A percentile compares a stretch with the other conserved stretches of the same genome.
These are phyloP conservation scores for Mycosphaerelloides madeirae DNA, from an alignment of 2,329 filamentous ascomycete genomes.

Conservation along the genomic window DNA sequence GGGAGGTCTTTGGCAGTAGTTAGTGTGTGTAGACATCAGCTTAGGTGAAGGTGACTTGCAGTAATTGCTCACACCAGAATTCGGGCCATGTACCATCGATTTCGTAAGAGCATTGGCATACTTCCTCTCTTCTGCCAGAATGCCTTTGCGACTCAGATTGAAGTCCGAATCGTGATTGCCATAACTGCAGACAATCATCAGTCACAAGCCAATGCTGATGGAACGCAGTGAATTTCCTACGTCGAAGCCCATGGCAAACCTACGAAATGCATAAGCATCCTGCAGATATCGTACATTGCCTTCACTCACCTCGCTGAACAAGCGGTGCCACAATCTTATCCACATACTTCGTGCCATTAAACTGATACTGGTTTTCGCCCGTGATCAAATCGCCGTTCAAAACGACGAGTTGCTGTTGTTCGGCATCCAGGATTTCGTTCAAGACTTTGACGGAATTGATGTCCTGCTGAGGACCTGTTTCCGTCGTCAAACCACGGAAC, in stretches of 20 bases:
- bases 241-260: slow-evolving; percentile 60
- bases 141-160: slow-evolving; percentile 50
- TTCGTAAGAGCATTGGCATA: slow-evolving; percentile 39
- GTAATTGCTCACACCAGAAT: slow-evolving; percentile 51
- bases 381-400: slow-evolving; percentile 67
- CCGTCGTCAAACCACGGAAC: background rate
- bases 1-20: too few species aligned
- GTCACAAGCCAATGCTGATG: too few species aligned
- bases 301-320: slow-evolving; percentile 40
- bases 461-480: slow-evolving; percentile 54
- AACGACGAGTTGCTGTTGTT: slow-evolving; percentile 58
- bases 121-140: slow-evolving; percentile 40
- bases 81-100: slow-evolving; percentile 37
- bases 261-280: too few species aligned
- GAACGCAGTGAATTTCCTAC: too few species aligned
- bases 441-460: slow-evolving; percentile 55
- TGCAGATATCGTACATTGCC: background rate
- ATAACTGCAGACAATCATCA: too few species aligned
- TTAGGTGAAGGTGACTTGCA: too few species aligned
- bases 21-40: too few species aligned
- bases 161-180: slow-evolving; percentile 65
- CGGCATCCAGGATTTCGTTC: slow-evolving; percentile 52
- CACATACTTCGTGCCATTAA: slow-evolving; percentile 55
- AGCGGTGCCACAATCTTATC: slow-evolving; percentile 58
- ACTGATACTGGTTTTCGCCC: slow-evolving; percentile 56